These are phyloP conservation scores for Odontarrhena argentea DNA, from an alignment of 345 rosid species.

Conservation along the genomic window DNA sequence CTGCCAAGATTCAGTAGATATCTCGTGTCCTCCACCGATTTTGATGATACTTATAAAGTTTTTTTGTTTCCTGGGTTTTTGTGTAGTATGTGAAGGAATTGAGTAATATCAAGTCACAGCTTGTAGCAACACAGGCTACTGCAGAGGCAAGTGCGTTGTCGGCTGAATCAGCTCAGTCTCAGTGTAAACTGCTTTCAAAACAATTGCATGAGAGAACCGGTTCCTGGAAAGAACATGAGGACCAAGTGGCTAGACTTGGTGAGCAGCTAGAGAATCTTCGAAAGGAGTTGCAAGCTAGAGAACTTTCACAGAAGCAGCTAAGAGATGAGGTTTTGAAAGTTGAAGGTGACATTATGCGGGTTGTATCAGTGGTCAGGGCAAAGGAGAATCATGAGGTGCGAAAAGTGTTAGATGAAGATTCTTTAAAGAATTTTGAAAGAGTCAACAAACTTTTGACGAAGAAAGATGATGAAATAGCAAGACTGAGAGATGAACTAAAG, in stretches of 20 bases:
- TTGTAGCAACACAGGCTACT: constrained; percentile 64
- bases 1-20: neutral
- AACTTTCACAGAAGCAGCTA: constrained; percentile 71
- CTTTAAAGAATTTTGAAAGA: constrained; percentile 69
- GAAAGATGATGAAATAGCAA: constrained; percentile 76
- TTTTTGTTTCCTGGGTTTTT: neutral
- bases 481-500: constrained; percentile 72
- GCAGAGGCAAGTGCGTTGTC: constrained; percentile 80
- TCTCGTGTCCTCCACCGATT: neutral
- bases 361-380: constrained; percentile 54
- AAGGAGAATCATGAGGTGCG: constrained; percentile 59
- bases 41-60: neutral
- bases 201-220: constrained; percentile 65
- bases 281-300: constrained; percentile 76
- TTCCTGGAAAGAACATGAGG: constrained; percentile 70
- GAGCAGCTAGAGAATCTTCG: constrained; percentile 61
- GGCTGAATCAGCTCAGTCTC: constrained; percentile 78
- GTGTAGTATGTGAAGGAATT: constrained; percentile 66
- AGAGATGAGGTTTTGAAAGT: constrained; percentile 75
- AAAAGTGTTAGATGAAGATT: constrained; percentile 60
- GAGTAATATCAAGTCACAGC: constrained; percentile 65
- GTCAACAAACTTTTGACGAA: constrained; percentile 55
- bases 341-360: constrained; percentile 69
- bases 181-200: constrained; percentile 55
- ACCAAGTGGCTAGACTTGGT: constrained; percentile 62